phyloP scores from a whole-genome alignment of 805 yeast species.

The Starmerella riodocensis region DNA sequence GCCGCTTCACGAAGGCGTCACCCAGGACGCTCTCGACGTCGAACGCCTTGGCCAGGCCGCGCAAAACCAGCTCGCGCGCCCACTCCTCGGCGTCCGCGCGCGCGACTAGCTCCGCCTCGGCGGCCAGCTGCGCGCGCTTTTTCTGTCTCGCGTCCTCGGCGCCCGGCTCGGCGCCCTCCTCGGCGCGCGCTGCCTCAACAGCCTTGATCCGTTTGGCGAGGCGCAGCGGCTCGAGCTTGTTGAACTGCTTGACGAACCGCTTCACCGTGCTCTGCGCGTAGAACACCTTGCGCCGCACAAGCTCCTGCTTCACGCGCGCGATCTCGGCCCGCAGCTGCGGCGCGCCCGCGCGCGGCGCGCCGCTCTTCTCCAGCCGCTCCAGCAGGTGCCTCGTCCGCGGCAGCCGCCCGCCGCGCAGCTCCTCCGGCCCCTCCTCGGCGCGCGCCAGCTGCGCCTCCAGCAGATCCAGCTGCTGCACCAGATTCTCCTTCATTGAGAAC shows the following conservation, averaged over 20 bases:
- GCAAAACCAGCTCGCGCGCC: constrained; percentile 13
- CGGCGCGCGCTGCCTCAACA: constrained; percentile 1
- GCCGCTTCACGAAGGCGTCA: constrained; percentile 9
- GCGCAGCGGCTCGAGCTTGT: constrained; percentile 26
- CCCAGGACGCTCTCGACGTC: constrained; percentile 3
- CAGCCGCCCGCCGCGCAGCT: constrained; percentile 21
- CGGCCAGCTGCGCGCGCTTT: constrained; percentile 10
- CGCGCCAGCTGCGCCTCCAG: constrained; percentile 27
- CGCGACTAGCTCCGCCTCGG: constrained; percentile 12
- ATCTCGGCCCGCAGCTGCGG: constrained; percentile 18
- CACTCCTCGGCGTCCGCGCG: constrained; percentile 12
- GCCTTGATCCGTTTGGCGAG: constrained; percentile 23
- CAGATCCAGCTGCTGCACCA: constrained; percentile 29
- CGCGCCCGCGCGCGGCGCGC: constrained; percentile 8
- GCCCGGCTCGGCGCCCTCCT: constrained; percentile 8
- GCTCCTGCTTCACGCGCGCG: constrained; percentile 19
- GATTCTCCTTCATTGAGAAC: constrained; percentile 27
- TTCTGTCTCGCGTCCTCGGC: constrained; percentile 5
- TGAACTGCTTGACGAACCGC: constrained; percentile 25
- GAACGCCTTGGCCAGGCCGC: constrained; percentile 9
- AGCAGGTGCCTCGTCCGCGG: constrained; percentile 23
- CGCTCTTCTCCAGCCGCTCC: constrained; percentile 13
- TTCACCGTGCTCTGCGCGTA: constrained; percentile 22
- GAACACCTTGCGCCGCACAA: constrained; percentile 26
- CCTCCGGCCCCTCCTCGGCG: constrained; percentile 11